phyloP scores from a whole-genome alignment of 371 early-diverging fungal species.

The Rhizopus arrhizus region DNA sequence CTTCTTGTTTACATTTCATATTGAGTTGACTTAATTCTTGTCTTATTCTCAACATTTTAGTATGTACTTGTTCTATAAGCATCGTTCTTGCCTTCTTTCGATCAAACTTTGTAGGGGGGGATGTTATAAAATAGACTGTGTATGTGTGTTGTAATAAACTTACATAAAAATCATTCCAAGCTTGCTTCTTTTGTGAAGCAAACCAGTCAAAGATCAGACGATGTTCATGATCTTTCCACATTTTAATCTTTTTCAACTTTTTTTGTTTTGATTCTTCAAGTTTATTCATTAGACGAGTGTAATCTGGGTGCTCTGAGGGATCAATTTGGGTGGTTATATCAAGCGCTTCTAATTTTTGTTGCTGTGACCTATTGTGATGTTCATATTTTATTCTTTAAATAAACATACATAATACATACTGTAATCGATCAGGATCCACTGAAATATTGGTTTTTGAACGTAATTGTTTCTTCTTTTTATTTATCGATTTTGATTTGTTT shows the following conservation, averaged over 20 bases:
- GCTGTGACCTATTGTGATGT: background rate
- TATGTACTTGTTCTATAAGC: conserved; percentile 20
- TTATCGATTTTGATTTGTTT: background rate
- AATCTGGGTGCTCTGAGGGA: conserved; percentile 31
- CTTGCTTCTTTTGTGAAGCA: conserved; percentile 33
- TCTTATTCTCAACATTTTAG: conserved; percentile 21
- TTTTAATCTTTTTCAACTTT: conserved; percentile 21
- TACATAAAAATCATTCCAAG: conserved; percentile 39
- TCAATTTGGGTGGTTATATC: conserved; percentile 8
- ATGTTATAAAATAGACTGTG: background rate
- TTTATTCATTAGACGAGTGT: conserved; percentile 27
- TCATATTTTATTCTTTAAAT: background rate
- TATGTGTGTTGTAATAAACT: conserved; percentile 9
- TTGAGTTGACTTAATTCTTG: conserved; percentile 23
- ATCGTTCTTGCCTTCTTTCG: conserved; percentile 23
- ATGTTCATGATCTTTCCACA: conserved; percentile 29
- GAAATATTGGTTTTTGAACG: background rate
- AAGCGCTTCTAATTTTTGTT: background rate
- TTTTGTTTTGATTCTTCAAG: conserved; percentile 30
- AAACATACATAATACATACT: background rate
- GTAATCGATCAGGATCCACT: background rate
- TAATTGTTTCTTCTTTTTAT: conserved; percentile 4
- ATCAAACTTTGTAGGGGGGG: conserved; percentile 18
- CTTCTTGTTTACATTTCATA: conserved; percentile 25
- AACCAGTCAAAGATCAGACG: conserved; percentile 34